Percentiles rank a stretch among this genome's conserved stretches.
These are phyloP conservation scores for Alternaria sp. DNA, from an alignment of 2,329 filamentous ascomycete genomes.

Conservation along the genomic window DNA sequence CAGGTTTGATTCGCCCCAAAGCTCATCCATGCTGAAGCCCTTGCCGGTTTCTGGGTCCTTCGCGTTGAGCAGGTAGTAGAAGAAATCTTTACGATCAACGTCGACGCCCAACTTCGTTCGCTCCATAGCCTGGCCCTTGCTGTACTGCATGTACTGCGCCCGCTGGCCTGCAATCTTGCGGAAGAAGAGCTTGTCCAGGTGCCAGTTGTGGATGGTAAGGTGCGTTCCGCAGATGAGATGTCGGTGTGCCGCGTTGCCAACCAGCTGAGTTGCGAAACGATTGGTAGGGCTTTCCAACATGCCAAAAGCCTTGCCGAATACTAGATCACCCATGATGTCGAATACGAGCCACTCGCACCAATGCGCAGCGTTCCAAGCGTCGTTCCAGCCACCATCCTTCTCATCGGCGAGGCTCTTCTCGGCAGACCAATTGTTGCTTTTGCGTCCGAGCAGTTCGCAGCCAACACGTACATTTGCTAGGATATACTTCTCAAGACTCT, in stretches of 20 bases:
- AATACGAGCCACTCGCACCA: conserved; percentile 56
- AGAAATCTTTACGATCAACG: conserved; percentile 54
- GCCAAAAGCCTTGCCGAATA: conserved; percentile 54
- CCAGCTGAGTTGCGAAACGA: conserved; percentile 50
- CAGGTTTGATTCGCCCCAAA: conserved; percentile 58
- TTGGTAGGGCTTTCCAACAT: conserved; percentile 51
- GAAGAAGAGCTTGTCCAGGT: conserved; percentile 54
- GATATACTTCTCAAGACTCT: conserved; percentile 55
- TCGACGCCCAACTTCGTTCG: conserved; percentile 51
- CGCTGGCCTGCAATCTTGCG: conserved; percentile 52
- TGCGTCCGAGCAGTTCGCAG: conserved; percentile 43
- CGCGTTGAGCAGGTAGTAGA: conserved; percentile 56
- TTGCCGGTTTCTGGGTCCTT: conserved; percentile 55
- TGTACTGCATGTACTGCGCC: conserved; percentile 52
- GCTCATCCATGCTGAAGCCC: conserved; percentile 53
- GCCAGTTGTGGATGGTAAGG: conserved; percentile 52
- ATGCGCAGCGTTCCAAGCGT: conserved; percentile 52
- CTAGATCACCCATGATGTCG: conserved; percentile 60
- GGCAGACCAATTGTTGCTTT: conserved; percentile 11
- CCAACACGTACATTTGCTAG: conserved; percentile 52
- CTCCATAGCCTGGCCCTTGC: conserved; percentile 51
- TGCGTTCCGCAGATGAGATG: conserved; percentile 55
- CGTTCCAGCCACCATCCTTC: conserved; percentile 48
- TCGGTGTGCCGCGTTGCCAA: conserved; percentile 53
- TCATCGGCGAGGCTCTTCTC: conserved; percentile 9